Conservation (phyloP, 2,329 filamentous ascomycete species). For the Dothistroma pini region DNA sequence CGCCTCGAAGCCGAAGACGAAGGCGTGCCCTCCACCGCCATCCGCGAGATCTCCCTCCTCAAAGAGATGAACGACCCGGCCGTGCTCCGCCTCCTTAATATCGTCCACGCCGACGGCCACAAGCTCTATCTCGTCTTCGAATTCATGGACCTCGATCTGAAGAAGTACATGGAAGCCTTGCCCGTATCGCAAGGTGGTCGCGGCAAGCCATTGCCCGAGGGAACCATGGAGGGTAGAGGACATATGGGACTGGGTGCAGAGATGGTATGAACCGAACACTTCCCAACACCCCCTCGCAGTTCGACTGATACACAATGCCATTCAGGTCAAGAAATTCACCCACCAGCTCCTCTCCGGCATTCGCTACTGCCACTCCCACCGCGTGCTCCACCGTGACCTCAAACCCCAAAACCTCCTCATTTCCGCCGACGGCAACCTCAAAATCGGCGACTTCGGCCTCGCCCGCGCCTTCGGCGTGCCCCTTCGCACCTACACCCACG, state of each 20-base stretch:
- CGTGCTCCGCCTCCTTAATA: constrained; percentile 84
- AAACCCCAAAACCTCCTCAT: constrained; percentile 92
- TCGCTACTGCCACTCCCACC: constrained; percentile 83
- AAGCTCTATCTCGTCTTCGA: constrained; percentile 93
- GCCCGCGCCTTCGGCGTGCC: constrained; percentile 89
- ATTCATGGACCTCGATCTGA: constrained; percentile 85
- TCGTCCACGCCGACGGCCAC: constrained; percentile 90
- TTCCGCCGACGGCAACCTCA: constrained; percentile 80
- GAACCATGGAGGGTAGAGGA: constrained; percentile 55
- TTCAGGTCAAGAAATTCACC: constrained; percentile 81
- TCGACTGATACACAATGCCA: neutral
- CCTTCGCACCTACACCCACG: constrained; percentile 86
- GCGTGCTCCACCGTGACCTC: constrained; percentile 80
- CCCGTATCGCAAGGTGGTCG: constrained; percentile 80
- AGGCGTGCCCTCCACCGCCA: constrained; percentile 86
- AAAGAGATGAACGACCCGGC: constrained; percentile 94
- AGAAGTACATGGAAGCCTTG: constrained; percentile 94
- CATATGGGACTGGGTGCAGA: constrained; percentile 69
- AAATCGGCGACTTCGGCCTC: constrained; percentile 85
- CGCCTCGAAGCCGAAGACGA: constrained; percentile 93
- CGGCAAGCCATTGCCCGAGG: constrained; percentile 79
- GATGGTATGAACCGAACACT: constrained; percentile 47
- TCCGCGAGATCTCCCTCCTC: constrained; percentile 88
- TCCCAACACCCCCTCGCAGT: neutral
- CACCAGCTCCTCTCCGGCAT: constrained; percentile 79